Conservation (phyloP, 768 basidiomycete species). For the Lentinula guzmanii region DNA sequence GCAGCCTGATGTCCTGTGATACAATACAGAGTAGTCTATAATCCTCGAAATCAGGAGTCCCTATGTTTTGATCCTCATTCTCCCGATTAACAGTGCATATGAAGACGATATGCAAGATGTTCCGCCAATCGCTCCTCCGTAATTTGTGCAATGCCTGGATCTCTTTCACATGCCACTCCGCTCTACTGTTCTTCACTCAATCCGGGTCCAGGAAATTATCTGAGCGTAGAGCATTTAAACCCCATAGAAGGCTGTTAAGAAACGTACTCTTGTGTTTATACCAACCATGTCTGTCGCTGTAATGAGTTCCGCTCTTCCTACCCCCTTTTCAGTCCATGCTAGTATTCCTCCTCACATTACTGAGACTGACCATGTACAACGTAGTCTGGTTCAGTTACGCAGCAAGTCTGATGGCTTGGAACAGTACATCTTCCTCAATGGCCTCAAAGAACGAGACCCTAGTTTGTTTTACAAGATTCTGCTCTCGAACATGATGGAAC, state of each 20-base stretch:
- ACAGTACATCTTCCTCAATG: constrained; percentile 66
- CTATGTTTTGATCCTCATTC: constrained; percentile 2
- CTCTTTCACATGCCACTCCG: constrained; percentile 4
- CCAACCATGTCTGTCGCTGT: constrained; percentile 2
- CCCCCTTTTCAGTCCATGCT: constrained; percentile 7
- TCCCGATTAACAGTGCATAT: background rate
- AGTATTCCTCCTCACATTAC: constrained; percentile 44
- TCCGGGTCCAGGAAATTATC: background rate
- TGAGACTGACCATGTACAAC: constrained; percentile 45
- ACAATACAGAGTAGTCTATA: background rate
- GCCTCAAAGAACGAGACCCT: constrained; percentile 56
- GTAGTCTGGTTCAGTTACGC: constrained; percentile 53
- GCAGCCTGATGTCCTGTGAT: background rate
- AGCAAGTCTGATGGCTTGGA: constrained; percentile 52
- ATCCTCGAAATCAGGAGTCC: constrained; percentile 2
- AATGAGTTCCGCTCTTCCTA: constrained; percentile 19
- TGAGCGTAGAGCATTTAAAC: background rate
- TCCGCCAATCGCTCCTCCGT: constrained; percentile 1
- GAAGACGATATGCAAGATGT: background rate
- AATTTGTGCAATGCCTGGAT: background rate
- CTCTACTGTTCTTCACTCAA: background rate
- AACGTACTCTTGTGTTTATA: background rate
- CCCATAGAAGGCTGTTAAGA: background rate
- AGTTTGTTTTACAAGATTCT: constrained; percentile 63
- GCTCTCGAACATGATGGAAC: constrained; percentile 56